These are phyloP conservation scores for Gaertneriomyces semiglobifer DNA, from an alignment of 192 early-diverging fungal genomes.

Conservation along the genomic window DNA sequence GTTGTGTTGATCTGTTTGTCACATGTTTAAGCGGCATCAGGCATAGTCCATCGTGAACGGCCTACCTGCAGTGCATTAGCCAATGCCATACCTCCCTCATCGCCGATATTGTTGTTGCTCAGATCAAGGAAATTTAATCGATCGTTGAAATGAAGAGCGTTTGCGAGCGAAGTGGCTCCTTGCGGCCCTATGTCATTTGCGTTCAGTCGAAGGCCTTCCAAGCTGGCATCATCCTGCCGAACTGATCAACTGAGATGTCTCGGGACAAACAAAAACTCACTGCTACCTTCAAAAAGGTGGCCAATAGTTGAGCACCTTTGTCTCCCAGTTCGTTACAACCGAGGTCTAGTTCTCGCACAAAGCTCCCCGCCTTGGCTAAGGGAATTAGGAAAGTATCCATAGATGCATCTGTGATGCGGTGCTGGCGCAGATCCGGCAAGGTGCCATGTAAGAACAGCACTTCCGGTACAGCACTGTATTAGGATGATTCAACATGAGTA, in stretches of 20 bases:
- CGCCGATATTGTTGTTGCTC: slow-evolving; percentile 31
- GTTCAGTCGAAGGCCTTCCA: slow-evolving; percentile 36
- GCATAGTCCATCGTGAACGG: neutral
- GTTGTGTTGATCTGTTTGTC: slow-evolving; percentile 35
- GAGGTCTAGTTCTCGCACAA: slow-evolving; percentile 41
- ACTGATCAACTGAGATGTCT: neutral
- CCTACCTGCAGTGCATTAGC: slow-evolving; percentile 44
- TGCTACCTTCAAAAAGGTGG: slow-evolving; percentile 41
- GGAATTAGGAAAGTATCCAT: slow-evolving; percentile 35
- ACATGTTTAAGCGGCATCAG: neutral
- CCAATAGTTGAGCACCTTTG: slow-evolving; percentile 37
- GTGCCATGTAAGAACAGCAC: slow-evolving; percentile 34
- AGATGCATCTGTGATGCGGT: slow-evolving; percentile 33
- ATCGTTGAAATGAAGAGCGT: slow-evolving; percentile 41
- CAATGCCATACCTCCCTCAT: slow-evolving; percentile 45
- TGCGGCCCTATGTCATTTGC: slow-evolving; percentile 37
- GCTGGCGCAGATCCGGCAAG: slow-evolving; percentile 24
- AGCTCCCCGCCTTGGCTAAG: slow-evolving; percentile 23
- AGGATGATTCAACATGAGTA: neutral
- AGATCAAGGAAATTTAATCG: slow-evolving; percentile 33
- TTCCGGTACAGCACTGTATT: slow-evolving; percentile 33
- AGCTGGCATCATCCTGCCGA: slow-evolving; percentile 30
- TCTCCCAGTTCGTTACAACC: slow-evolving; percentile 50
- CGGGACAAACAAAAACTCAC: neutral
- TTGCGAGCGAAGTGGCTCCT: slow-evolving; percentile 33